Base-by-base conservation (phyloP, 225 moss, liverwort and hornwort genomes). In the Neckera pumila region DNA sequence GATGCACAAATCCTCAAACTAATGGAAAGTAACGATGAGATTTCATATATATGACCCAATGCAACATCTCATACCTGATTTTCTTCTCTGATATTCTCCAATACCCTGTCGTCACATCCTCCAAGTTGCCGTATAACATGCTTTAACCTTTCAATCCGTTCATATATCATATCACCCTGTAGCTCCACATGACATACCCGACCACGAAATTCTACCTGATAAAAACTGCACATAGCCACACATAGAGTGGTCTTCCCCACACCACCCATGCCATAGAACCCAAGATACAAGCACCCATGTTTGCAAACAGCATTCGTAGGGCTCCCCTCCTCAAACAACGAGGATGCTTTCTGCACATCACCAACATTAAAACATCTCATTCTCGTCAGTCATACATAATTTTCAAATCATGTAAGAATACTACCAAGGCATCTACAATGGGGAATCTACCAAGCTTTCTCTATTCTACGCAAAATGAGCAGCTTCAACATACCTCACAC, bases 161-260 rank as follows among this genome's bases (percentile, higher is more conserved):
- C 10, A 0, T 0, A 0, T 0, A 0, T 0, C 0, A 1, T 21
- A 36, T 64, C 64, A 53, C 12, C 15, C 1, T 33, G 21, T 1
- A 67, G 67, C 79, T 86, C 86, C 5, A 79, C 79, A 43, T 47
- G 45, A 64, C 86, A 86, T 26, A 86, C 79, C 10, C 56, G 4
- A 17, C 51, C 57, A 45, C 20, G 23, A 45, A 26, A 86, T 15
- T 80, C 3, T 0, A 20, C 10, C 3, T 58, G 4, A 70, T 33
- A 26, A 54, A 40, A 80, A 69, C 14, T 79, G 10, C 86, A 86
- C 86, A 86, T 69, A 34, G 86, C 86, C 27, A 0, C 45, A 79
- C 79, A 69, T 9, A 86, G 19, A 43, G 69, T 57, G 45, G 67
- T 67, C 7, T 86, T 67, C 9, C 79, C 69, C 0, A 87, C 80